Base-by-base conservation (phyloP, 2,329 filamentous ascomycete species). In the Arthrinium phaeospermum region DNA sequence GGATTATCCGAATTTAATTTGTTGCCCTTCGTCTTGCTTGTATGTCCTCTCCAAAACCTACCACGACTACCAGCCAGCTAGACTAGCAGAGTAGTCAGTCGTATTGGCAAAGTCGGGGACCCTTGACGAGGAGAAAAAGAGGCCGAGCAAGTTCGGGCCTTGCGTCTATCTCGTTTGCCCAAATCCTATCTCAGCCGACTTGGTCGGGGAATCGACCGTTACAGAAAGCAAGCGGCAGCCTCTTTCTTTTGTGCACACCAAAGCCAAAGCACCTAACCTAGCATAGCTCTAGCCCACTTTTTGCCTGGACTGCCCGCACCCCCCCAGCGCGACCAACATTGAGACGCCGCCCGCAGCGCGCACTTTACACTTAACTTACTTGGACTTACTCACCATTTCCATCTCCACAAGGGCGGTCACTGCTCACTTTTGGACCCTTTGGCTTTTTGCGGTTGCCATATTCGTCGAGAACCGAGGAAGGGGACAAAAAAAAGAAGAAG, bases 401-500 rank as follows among this genome's bases (percentile, higher is more conserved):
- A 64, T 64, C 57, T 41, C 57, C 57, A 64, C 57, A 41, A 64
- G 57, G 57, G 57, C 57, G 57, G 57, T 64, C 57, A 41, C 57
- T 64, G 19, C 57, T 64, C 57, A 64, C 57, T n/a, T 64, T 64
- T 24, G 57, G 57, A 64, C 57, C 57, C 57, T 64, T 64, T 64
- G 57, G 57, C 30, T 41, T 64, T 61, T 64, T 64, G 57, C 57
- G 34, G 57, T 41, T 64, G 57, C 57, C 57, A 64, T n/a, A 41
- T 41, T 64, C 57, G 57, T 64, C 57, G 57, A 64, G 57, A 64
- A 64, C 57, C 57, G 67, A 68, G 34, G 13, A 69, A 69, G 67
- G 44, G 67, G 67, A 16, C 30, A 47, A 24, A 37, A 46, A 49
- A 16, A 19, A n/a, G 30, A 47, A 37, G 45, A 19, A 37, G 34